Base-by-base conservation (phyloP, 2,329 filamentous ascomycete species). In the Cladobotryum protrusum region DNA sequence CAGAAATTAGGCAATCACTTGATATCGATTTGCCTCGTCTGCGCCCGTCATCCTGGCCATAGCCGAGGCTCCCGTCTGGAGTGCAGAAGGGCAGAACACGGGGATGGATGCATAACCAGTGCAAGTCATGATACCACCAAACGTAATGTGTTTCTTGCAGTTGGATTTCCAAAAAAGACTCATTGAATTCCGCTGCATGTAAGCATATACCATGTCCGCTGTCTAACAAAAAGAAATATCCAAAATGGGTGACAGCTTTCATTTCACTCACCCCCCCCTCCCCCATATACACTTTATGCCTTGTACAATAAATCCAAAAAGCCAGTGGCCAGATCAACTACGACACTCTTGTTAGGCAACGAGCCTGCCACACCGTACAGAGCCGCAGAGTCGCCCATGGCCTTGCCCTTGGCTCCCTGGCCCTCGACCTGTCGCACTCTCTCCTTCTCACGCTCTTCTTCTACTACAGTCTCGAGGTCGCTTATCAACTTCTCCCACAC, bases 291-390 rank as follows among this genome's bases (percentile, higher is more conserved):
- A 29, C 40, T 43, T 71, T 72, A 93, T 53, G 86, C 85, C 75
- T 95, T 95, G 70, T 96, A 96, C 68, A 96, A 66, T 47, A 93
- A 85, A 71, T 97, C 91, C 64, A 97, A 75, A 69, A 97, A 99
- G 1, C 90, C 92, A 58, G 79, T 88, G 2, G 91, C 92, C 64
- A 99, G 71, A 61, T 95, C 89, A 57, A 89, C 88, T 32, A 99
- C 90, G 33, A 99, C 85, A 58, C 87, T 89, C 79, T 97, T 97
- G 67, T 99, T 95, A 1, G 93, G 93, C 67, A 99, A 70, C 62
- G 88, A 95, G 5, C 93, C 93, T 0, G 93, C 93, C 50, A 99
- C 91, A 48, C 93, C 93, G 69, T 99, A 99, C 54, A 99, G 72
- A 4, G 91, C 91, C 1, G 89, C 88, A 13, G 89, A 83, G 65